Percentiles rank a stretch among this genome's conserved stretches.
Evolutionary conservation across 768 basidiomycete species (phyloP).

Genomic region (Leccinum fibrillosum): DNA sequence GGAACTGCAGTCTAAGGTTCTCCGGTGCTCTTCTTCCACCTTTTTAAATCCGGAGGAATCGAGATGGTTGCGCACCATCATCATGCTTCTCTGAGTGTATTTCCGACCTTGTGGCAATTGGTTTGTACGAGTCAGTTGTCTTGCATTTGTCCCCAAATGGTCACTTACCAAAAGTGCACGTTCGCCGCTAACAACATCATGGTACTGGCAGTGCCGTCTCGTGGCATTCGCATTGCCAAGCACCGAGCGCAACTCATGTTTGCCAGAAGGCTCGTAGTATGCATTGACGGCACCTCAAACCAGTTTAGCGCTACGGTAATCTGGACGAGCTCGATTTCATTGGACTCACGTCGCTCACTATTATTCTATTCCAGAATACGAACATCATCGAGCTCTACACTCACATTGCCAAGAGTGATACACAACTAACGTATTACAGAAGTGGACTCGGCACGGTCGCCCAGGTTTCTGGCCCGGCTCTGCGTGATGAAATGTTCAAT

Average conservation of each 20-base stretch:
- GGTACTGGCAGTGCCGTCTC: not conserved
- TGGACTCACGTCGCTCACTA: not conserved
- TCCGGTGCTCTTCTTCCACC: too few relatives aligned
- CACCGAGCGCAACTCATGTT: too few relatives aligned
- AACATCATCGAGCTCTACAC: constrained; percentile 40
- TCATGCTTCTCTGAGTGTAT: too few relatives aligned
- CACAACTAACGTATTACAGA: constrained; percentile 39
- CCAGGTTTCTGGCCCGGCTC: constrained; percentile 17
- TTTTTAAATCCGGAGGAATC: too few relatives aligned
- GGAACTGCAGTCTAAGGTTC: too few relatives aligned
- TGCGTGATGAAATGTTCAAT: constrained; percentile 20
- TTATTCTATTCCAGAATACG: constrained; percentile 29
- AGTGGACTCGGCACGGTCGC: constrained; percentile 40
- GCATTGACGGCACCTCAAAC: constrained; percentile 42
- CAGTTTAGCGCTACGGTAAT: constrained; percentile 34
- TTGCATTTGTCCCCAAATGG: not conserved
- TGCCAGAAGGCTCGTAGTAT: constrained; percentile 28
- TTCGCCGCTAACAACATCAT: too few relatives aligned
- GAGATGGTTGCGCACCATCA: too few relatives aligned
- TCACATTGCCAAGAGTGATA: constrained; percentile 31
- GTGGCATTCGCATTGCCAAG: constrained; percentile 1
- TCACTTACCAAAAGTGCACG: not conserved
- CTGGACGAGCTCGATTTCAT: not conserved
- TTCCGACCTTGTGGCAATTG: too few relatives aligned
- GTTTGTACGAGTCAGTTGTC: too few relatives aligned